A percentile compares a stretch with the other conserved stretches of the same genome.
Evolutionary conservation across 2,329 filamentous ascomycete genomes (phyloP).

Genomic region (Mycosphaerelloides madeirae): DNA sequence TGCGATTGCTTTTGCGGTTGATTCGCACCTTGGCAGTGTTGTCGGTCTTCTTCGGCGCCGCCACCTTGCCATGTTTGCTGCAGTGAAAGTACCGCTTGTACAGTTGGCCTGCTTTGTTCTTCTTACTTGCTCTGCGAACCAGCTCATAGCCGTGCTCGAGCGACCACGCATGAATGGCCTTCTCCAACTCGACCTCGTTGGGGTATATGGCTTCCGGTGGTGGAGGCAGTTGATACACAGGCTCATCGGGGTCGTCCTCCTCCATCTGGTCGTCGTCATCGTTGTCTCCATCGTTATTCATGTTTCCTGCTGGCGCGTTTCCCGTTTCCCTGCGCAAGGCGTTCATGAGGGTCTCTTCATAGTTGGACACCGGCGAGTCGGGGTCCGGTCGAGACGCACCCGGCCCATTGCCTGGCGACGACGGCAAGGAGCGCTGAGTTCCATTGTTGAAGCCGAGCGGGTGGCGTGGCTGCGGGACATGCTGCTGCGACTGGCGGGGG

Average conservation of each 20-base stretch:
- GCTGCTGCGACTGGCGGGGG: too few species aligned
- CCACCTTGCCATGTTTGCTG: conserved; percentile 30
- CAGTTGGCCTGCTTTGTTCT: conserved; percentile 29
- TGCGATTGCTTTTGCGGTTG: conserved; percentile 28
- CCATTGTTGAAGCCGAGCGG: conserved; percentile 4
- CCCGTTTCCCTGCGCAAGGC: conserved; percentile 20
- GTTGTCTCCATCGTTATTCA: conserved; percentile 23
- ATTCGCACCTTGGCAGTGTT: conserved; percentile 21
- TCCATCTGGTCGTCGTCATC: conserved; percentile 20
- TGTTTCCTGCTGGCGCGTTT: conserved; percentile 6
- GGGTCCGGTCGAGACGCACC: conserved; percentile 25
- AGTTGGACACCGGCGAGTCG: conserved; percentile 17
- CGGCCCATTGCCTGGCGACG: conserved; percentile 21
- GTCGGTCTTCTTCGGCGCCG: conserved; percentile 22
- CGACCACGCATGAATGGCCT: conserved; percentile 30
- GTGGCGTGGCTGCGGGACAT: conserved; percentile 2
- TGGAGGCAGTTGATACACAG: conserved; percentile 29
- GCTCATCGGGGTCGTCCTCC: conserved; percentile 19
- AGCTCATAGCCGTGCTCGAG: conserved; percentile 33
- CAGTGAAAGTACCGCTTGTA: conserved; percentile 35
- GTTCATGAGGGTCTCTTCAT: conserved; percentile 24
- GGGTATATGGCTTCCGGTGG: conserved; percentile 29
- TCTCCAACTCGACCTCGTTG: conserved; percentile 26
- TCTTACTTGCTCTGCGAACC: conserved; percentile 31
- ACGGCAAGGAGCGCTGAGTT: conserved; percentile 8